Evolutionary conservation across 352 stramenopile species (phyloP).

Genomic region (Pythium inflatum): DNA sequence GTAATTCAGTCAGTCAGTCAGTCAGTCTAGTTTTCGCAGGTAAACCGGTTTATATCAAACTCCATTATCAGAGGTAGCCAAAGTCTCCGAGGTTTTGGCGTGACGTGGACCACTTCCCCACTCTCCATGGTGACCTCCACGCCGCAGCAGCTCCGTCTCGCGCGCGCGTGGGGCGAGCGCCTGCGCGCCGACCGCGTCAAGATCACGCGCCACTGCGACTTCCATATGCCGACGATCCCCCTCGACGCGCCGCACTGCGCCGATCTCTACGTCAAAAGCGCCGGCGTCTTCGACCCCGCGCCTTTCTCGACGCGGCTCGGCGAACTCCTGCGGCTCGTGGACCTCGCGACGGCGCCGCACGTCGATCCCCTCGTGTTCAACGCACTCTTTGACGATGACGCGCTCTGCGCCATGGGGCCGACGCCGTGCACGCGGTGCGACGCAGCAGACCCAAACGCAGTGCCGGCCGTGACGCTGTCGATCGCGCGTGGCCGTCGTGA

Average conservation of each 20-base stretch:
- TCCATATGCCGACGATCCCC: neutral
- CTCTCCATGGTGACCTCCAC: neutral
- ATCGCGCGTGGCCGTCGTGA: neutral
- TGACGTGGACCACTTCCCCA: no score
- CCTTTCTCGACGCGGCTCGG: neutral
- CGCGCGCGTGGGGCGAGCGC: neutral
- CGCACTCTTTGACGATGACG: slow-evolving; percentile 18
- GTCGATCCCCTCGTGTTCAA: slow-evolving; percentile 19
- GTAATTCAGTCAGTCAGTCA: no score
- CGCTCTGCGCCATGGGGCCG: slow-evolving; percentile 13
- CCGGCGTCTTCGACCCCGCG: slow-evolving; percentile 1
- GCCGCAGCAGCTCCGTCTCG: no score
- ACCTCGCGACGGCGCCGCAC: slow-evolving; percentile 16
- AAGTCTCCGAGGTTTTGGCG: no score
- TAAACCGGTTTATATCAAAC: no score
- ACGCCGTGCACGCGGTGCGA: slow-evolving; percentile 23
- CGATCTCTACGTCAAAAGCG: slow-evolving; percentile 3
- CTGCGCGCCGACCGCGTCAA: neutral
- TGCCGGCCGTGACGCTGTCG: neutral
- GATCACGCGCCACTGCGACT: neutral
- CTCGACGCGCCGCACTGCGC: slow-evolving; percentile 18
- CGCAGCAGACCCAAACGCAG: neutral
- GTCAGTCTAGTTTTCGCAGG: no score
- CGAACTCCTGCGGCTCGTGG: slow-evolving; percentile 21
- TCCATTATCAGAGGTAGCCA: no score